Base-by-base conservation (phyloP, 345 rosid genomes). In the Rhizophora mangle region DNA sequence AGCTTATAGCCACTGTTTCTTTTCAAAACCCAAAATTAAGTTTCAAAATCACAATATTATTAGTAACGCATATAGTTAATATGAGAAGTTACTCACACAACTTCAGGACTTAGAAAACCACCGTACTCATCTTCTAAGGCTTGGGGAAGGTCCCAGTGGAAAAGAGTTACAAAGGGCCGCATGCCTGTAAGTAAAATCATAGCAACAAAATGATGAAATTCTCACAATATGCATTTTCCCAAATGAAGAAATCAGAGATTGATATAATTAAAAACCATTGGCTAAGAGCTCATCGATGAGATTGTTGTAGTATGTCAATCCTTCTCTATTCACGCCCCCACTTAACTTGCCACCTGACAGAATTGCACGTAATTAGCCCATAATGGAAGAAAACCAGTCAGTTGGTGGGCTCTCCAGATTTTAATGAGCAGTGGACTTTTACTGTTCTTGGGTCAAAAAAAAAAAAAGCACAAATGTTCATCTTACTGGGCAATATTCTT, bases 401-500 rank as follows among this genome's bases (percentile, higher is more conserved):
- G 15, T 43, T 43, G 3, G 18, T 3, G 18, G 18, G 49, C 5
- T 43, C 5, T 43, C 49, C 49, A 43, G 13, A 43, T 43, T 43
- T 43, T 43, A 13, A 15, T 0, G 4, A 10, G 13, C 16, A 39
- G 11, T 39, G 16, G 16, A 39, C 47, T 39, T 39, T 39, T 10
- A 9, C 47, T 9, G 10, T 39, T 39, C 3, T 39, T 3, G 1
- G 18, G 49, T 15, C 5, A 3, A 43, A 31, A 29, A 3, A 43
- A 43, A 43, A 43, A 3, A 43, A 43, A 19, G 18, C 18, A 43
- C 18, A 3, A 0, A 13, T 6, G 60, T 56, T 37, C 5, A 27
- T 24, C 62, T 22, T 69, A 76, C 83, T 60, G 57, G 83, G 83
- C 20, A 80, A 63, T 24, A 80, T 65, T 68, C 81, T 77, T 7